Base-by-base conservation (phyloP, 257 asterid genomes). In the Plantago major region DNA sequence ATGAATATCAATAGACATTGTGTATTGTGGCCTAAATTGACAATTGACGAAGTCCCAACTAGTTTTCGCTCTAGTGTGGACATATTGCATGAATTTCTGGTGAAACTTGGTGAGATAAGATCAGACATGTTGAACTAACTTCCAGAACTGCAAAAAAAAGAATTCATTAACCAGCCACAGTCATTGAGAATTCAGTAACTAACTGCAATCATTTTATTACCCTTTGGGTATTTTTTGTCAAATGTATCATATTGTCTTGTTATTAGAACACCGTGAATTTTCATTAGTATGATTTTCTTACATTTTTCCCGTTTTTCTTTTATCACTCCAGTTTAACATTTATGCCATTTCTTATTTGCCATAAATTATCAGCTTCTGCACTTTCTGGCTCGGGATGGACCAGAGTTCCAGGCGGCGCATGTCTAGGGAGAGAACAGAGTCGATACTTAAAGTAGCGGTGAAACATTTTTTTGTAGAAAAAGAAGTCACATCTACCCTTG, bases 401-500 rank as follows among this genome's bases (percentile, higher is more conserved):
- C 89, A 63, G 71, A 78, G 67, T 71, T 76, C 92, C 43, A 78
- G 79, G 77, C 71, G 78, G 26, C 82, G 74, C 62, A 87, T 93
- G 97, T 76, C 88, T 22, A 75, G 72, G 58, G 97, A 89, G 80
- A 89, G 70, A 81, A 70, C 88, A 6, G 95, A 82, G 79, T 76
- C 92, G 19, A 84, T 93, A 62, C 77, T 89, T 55, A 93, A 80
- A 79, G 86, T 83, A 48, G 78, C 89, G 42, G 97, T 87, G 75
- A 87, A 89, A 66, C 84, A 83, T 63, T 93, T 93, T 72, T 93
- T 93, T 69, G 79, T 89, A 65, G 99, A 93, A 75, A 93, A 93
- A 73, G 99, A 93, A 79, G 97, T 89, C 74, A 82, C 97, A 17
- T 89, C 97, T 67, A 93, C 97, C 48, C 81, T 93, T 59, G 99